Evolutionary conservation across 495 filamentous ascomycete species (phyloP).

Genomic region (Podospora bellae-mahoneyi): DNA sequence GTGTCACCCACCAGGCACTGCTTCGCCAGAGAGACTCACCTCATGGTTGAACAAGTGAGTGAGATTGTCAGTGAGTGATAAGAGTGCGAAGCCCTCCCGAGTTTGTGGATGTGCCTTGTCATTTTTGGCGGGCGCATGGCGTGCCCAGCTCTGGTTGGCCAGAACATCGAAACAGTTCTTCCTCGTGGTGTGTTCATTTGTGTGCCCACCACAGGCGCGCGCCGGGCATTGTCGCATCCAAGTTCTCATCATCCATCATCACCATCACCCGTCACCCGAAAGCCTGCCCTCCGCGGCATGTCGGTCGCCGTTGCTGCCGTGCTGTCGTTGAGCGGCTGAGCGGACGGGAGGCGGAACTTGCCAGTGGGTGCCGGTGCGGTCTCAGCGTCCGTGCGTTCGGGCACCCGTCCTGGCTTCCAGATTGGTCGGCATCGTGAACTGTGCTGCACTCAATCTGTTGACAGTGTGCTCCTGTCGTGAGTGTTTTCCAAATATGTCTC

Average conservation of each 20-base stretch:
- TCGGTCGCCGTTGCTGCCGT: background rate
- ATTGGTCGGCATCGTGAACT: background rate
- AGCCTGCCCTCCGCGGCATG: background rate
- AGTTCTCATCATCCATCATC: background rate
- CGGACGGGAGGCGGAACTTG: background rate
- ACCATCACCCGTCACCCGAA: background rate
- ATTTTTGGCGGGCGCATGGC: background rate
- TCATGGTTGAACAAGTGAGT: background rate
- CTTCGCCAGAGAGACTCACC: background rate
- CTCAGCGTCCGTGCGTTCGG: background rate
- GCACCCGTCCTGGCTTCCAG: background rate
- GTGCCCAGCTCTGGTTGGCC: background rate
- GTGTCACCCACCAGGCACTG: too few relatives aligned
- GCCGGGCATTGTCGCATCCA: background rate
- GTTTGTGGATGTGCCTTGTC: background rate
- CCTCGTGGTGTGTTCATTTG: too few relatives aligned
- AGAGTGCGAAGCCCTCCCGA: too few relatives aligned
- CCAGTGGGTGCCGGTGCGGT: background rate
- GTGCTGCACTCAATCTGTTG: background rate
- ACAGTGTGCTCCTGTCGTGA: too few relatives aligned
- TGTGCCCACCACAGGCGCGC: background rate
- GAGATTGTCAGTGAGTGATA: background rate
- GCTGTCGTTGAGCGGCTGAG: background rate
- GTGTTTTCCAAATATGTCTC: too few relatives aligned
- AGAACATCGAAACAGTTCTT: too few relatives aligned